A percentile compares a stretch with the other conserved stretches of the same genome.
phyloP scores from a whole-genome alignment of 768 basidiomycete genomes.

The Termitomyces sp. region DNA sequence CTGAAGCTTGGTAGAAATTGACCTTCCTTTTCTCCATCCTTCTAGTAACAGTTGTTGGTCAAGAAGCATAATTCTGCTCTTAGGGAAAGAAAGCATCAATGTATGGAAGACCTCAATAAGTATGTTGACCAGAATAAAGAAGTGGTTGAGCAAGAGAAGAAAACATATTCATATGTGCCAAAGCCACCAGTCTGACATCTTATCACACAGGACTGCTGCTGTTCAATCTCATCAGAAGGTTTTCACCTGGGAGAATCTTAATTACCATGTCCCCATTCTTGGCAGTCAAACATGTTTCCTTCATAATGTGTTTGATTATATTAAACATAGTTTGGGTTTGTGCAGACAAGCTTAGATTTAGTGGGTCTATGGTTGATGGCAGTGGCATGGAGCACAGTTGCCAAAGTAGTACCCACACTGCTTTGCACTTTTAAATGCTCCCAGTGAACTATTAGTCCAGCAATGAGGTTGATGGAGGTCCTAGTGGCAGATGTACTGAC shows the following conservation, averaged over 20 bases:
- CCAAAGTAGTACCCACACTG: no score
- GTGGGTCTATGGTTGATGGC: no score
- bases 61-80: slow-evolving; percentile 53
- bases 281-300: slow-evolving; percentile 60
- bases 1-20: no score
- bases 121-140: slow-evolving; percentile 3
- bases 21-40: no score
- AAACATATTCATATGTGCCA: background rate
- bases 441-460: no score
- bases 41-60: slow-evolving; percentile 14
- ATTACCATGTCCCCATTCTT: slow-evolving; percentile 72
- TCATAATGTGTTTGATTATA: slow-evolving; percentile 75
- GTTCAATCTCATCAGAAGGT: slow-evolving; percentile 39
- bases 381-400: no score
- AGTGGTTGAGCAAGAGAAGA: slow-evolving; percentile 12
- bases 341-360: no score
- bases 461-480: no score
- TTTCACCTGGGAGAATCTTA: slow-evolving; percentile 82
- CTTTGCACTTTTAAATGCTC: no score
- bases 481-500: no score
- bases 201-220: slow-evolving; percentile 7
- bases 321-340: slow-evolving; percentile 40
- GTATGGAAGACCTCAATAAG: slow-evolving; percentile 28
- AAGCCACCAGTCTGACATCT: background rate
- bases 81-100: slow-evolving; percentile 48